Evolutionary conservation across 129 eudicot genomes (phyloP).

Genomic region (Lactuca sativa): DNA sequence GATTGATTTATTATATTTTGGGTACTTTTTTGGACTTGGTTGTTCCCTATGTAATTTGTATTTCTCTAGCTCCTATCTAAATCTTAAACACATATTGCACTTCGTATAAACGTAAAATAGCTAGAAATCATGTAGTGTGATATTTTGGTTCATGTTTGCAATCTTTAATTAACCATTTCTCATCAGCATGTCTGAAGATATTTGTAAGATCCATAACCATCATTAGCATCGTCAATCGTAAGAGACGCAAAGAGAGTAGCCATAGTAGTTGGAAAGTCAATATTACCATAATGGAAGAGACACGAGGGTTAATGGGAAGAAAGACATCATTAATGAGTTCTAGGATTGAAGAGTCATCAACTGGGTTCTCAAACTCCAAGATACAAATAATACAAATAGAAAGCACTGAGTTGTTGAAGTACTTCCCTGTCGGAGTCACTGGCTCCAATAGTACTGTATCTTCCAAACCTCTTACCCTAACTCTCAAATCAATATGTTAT

Average conservation of each 20-base stretch:
- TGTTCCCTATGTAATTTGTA: too few species aligned
- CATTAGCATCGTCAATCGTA: too few species aligned
- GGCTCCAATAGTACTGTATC: too few species aligned
- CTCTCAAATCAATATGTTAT: too few species aligned
- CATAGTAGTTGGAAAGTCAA: neutral
- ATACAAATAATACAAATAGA: constrained; percentile 43
- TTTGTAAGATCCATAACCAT: too few species aligned
- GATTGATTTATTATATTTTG: too few species aligned
- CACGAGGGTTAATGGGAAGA: constrained; percentile 52
- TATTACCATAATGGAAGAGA: constrained; percentile 49
- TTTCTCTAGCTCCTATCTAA: too few species aligned
- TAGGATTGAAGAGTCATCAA: constrained; percentile 45
- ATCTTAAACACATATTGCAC: too few species aligned
- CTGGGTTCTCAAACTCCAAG: constrained; percentile 48
- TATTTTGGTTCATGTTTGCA: neutral
- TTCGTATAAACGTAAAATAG: neutral
- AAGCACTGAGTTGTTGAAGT: constrained; percentile 38
- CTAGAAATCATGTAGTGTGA: neutral
- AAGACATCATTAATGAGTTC: constrained; percentile 30
- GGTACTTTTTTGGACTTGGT: too few species aligned
- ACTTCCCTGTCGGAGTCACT: constrained; percentile 60
- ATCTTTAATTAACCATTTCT: neutral
- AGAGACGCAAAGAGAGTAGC: too few species aligned
- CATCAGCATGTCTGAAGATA: too few species aligned
- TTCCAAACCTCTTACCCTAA: too few species aligned